Evolutionary conservation across 2,329 filamentous ascomycete genomes (phyloP).

Genomic region (Lizonia empirigonia): DNA sequence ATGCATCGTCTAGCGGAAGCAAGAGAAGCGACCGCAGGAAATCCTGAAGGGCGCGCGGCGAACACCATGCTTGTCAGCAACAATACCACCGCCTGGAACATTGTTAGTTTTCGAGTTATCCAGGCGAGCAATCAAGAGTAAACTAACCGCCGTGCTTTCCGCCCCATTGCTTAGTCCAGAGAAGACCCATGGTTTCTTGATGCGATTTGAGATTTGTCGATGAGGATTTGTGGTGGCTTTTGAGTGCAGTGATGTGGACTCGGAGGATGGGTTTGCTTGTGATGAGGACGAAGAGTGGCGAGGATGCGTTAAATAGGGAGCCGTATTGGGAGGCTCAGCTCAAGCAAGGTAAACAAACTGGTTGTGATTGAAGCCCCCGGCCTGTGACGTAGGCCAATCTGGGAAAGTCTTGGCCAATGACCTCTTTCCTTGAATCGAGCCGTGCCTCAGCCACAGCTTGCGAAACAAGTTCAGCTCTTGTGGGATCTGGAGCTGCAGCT

Average conservation of each 20-base stretch:
- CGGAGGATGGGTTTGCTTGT: constrained; percentile 10
- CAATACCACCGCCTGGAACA: constrained; percentile 54
- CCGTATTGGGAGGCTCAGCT: constrained; percentile 15
- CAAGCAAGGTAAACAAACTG: constrained; percentile 24
- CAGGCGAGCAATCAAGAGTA: constrained; percentile 11
- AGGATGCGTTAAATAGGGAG: constrained; percentile 22
- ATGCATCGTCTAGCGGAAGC: constrained; percentile 54
- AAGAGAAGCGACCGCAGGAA: constrained; percentile 58
- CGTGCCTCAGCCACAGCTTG: constrained; percentile 15
- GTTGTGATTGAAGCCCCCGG: not conserved
- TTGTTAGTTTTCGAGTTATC: constrained; percentile 27
- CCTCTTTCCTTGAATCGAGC: not conserved
- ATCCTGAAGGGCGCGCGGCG: constrained; percentile 59
- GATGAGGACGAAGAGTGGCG: not conserved
- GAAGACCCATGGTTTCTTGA: constrained; percentile 50
- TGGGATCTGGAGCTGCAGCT: constrained; percentile 4
- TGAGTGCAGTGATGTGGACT: not conserved
- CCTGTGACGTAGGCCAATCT: constrained; percentile 17
- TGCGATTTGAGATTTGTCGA: constrained; percentile 19
- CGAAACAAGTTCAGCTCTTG: not conserved
- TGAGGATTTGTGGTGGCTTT: constrained; percentile 2
- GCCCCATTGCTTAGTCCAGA: constrained; percentile 55
- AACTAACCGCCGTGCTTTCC: constrained; percentile 51
- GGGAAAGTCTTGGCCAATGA: constrained; percentile 10
- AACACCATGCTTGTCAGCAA: constrained; percentile 59